Conservation (phyloP, 2,329 filamentous ascomycete species). For the Pseudogymnoascus sp. region DNA sequence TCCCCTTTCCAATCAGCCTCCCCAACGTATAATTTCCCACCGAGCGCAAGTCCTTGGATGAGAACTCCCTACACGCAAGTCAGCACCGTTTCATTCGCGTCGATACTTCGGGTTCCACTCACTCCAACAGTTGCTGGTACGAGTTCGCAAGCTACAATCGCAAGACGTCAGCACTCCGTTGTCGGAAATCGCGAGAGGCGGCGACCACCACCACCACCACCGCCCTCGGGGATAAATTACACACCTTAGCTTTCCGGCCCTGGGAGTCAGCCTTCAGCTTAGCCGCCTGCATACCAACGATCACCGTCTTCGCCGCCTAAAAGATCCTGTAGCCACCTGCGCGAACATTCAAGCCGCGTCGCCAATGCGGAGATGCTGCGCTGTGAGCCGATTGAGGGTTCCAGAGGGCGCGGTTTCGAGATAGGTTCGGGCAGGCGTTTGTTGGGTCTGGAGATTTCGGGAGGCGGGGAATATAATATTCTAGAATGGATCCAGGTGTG, state of each 20-base stretch:
- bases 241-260: constrained; percentile 53
- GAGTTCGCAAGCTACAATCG: constrained; percentile 76
- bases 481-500: background rate
- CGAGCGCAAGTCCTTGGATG: constrained; percentile 77
- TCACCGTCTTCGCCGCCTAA: constrained; percentile 27
- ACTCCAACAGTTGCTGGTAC: constrained; percentile 94
- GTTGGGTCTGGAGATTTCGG: background rate
- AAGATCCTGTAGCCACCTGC: constrained; percentile 20
- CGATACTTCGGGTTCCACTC: constrained; percentile 33
- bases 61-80: constrained; percentile 66
- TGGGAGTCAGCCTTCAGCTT: constrained; percentile 49
- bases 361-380: constrained; percentile 11
- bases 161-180: constrained; percentile 29
- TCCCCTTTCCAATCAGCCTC: constrained; percentile 89
- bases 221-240: background rate
- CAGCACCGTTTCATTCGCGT: constrained; percentile 14
- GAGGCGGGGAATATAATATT: background rate
- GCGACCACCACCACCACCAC: background rate
- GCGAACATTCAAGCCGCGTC: constrained; percentile 22
- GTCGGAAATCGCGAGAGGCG: constrained; percentile 11
- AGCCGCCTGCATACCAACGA: constrained; percentile 38
- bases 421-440: background rate
- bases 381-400: background rate
- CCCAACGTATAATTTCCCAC: constrained; percentile 95
- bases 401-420: background rate